These are phyloP conservation scores for Boletus rufocinnamomeus DNA, from an alignment of 768 basidiomycete species.

Conservation along the genomic window DNA sequence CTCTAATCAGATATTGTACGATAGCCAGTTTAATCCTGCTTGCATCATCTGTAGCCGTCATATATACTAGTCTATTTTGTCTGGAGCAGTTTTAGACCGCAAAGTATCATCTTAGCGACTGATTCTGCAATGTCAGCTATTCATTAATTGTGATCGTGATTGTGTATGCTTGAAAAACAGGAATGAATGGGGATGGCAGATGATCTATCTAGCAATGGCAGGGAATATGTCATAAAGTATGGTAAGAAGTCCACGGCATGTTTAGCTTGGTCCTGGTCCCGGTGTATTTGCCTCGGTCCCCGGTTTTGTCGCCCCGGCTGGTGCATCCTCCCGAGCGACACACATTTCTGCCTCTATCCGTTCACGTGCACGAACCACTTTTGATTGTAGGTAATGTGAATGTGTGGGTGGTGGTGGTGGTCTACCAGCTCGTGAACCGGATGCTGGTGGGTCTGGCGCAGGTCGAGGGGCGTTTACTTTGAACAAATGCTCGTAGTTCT, in stretches of 20 bases:
- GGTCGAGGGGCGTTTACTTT: conserved; percentile 81
- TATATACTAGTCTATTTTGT: background rate
- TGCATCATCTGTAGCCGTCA: background rate
- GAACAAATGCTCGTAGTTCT: conserved; percentile 95
- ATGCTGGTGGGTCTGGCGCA: conserved; percentile 46
- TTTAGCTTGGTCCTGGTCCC: conserved; percentile 27
- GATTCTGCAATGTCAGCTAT: background rate
- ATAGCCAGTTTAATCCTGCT: background rate
- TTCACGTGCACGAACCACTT: conserved; percentile 93
- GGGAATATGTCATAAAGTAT: conserved; percentile 21
- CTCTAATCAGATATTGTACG: background rate
- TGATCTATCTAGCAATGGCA: conserved; percentile 23
- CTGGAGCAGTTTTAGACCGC: background rate
- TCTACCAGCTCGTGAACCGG: conserved; percentile 42
- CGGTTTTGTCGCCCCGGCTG: conserved; percentile 19
- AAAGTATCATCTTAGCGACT: background rate
- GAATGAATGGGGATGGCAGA: conserved; percentile 32
- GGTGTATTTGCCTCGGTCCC: conserved; percentile 20
- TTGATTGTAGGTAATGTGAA: conserved; percentile 95
- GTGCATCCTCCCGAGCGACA: conserved; percentile 28
- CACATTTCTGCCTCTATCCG: conserved; percentile 87
- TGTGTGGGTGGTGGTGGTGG: conserved; percentile 47
- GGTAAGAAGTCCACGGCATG: conserved; percentile 1
- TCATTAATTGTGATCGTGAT: conserved; percentile 19
- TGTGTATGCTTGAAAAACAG: conserved; percentile 18